Percentiles rank a stretch among this genome's conserved stretches.
These are phyloP conservation scores for Porcisia deanei DNA, from an alignment of 208 protist species.

Conservation along the genomic window DNA sequence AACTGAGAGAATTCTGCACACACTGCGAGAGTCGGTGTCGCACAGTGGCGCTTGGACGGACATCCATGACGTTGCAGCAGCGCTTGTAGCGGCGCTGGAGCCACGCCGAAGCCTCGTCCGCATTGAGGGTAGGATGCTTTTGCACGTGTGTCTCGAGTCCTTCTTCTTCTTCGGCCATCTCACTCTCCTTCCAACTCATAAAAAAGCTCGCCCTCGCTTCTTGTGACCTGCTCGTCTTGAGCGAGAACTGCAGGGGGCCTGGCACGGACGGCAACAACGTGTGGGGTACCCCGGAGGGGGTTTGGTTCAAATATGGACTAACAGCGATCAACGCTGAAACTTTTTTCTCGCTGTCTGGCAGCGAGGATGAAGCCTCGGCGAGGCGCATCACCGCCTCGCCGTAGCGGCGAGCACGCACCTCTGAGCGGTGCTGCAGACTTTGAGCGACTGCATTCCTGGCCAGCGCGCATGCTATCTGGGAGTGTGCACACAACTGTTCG, in stretches of 20 bases:
- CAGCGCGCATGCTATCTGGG: constrained; percentile 25
- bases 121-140: constrained; percentile 1
- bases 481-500: constrained; percentile 25
- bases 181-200: not conserved
- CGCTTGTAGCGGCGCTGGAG: constrained; percentile 33
- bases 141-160: constrained; percentile 14
- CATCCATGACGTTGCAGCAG: constrained; percentile 31
- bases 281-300: not conserved
- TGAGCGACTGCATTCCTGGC: constrained; percentile 20
- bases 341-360: not conserved
- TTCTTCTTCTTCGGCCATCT: constrained; percentile 10
- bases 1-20: not conserved
- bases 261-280: not conserved
- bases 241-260: too few relatives aligned
- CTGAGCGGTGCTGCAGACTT: constrained; percentile 13
- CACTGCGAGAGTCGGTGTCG: constrained; percentile 16
- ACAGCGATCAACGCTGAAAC: not conserved
- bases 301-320: too few relatives aligned
- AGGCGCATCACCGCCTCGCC: constrained; percentile 23
- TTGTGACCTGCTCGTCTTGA: not conserved
- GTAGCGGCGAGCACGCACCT: constrained; percentile 23
- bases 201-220: not conserved
- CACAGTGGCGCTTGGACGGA: constrained; percentile 9
- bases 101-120: constrained; percentile 12
- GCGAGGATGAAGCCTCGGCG: not conserved